phyloP scores from a whole-genome alignment of 2,329 filamentous ascomycete genomes.

The Pyricularia pennisetigena region DNA sequence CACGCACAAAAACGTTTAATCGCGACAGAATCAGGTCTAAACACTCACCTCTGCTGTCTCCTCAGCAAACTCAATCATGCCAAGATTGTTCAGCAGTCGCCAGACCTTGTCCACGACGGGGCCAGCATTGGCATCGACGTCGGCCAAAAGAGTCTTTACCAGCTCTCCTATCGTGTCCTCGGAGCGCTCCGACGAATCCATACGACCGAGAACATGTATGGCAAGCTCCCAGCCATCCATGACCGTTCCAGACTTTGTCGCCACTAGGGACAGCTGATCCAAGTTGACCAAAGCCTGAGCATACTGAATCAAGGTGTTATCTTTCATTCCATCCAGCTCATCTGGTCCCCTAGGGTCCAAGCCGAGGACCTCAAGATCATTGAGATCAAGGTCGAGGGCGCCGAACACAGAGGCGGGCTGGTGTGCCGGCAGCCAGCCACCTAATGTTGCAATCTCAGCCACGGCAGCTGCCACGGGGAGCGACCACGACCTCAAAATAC shows the following conservation, averaged over 20 bases:
- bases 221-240: slow-evolving; percentile 84
- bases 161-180: slow-evolving; percentile 66
- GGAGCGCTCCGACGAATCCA: slow-evolving; percentile 63
- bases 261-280: slow-evolving; percentile 31
- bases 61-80: slow-evolving; percentile 69
- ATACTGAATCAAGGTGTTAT: slow-evolving; percentile 69
- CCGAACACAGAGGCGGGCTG: slow-evolving; percentile 41
- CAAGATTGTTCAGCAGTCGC: slow-evolving; percentile 65
- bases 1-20: background rate
- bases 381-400: slow-evolving; percentile 60
- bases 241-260: slow-evolving; percentile 20
- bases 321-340: slow-evolving; percentile 59
- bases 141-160: slow-evolving; percentile 54
- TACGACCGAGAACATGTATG: slow-evolving; percentile 69
- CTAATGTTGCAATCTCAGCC: slow-evolving; percentile 74
- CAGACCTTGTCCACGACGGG: slow-evolving; percentile 74
- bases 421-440: slow-evolving; percentile 66
- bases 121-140: slow-evolving; percentile 54
- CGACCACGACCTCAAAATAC: slow-evolving; percentile 70
- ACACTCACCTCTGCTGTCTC: slow-evolving; percentile 68
- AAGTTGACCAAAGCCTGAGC: slow-evolving; percentile 55
- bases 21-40: background rate
- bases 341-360: slow-evolving; percentile 49
- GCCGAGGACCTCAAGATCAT: slow-evolving; percentile 76
- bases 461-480: slow-evolving; percentile 68